Evolutionary conservation across 768 basidiomycete genomes (phyloP), one percentile per base, ranked within the genome.

Genomic region (Paxillus involutus): DNA sequence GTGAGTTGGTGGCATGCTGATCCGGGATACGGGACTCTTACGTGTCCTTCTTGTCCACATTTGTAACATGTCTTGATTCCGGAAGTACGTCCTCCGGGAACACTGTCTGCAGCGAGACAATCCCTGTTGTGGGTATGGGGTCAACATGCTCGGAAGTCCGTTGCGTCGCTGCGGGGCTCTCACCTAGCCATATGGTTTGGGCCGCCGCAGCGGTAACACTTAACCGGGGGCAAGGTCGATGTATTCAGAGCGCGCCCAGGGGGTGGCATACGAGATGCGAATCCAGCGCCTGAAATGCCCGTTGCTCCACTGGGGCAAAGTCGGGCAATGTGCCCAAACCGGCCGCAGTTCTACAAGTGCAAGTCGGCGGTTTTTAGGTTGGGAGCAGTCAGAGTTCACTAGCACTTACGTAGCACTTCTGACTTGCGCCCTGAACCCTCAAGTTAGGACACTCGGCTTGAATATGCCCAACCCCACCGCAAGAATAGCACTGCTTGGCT

Each of bases 401-500:
- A 26, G 26, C 26, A 26, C 87, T 70, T 71, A 93, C 91, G 72
- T 91, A 94, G 71, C 91, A 94, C 74, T 90, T 92, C 73, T 88
- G 86, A 64, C 77, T 84, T 54, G 75, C 78, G 61, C 80, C 75
- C 60, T 85, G 87, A 30, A 88, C 71, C 67, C 89, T 84, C 69
- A 91, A 72, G 67, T 81, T 92, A 19, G 89, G 90, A 61, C 91
- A 92, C 65, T 93, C 91, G 46, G 90, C 89, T 72, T 89, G 87
- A 61, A 91, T 88, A 68, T 94, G 91, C 56, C 94, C 94, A 60
- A 97, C 84, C 49, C 93, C 94, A 24, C 93, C 91, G 64, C 93
- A 97, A 37, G 88, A 88, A 71, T 94, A 96, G 69, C 94, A 96
- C 71, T 95, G 91, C 73, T 93, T 94, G 30, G 88, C 84, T 47